Evolutionary conservation across 345 rosid species (phyloP).

Genomic region (Salix dunnii): DNA sequence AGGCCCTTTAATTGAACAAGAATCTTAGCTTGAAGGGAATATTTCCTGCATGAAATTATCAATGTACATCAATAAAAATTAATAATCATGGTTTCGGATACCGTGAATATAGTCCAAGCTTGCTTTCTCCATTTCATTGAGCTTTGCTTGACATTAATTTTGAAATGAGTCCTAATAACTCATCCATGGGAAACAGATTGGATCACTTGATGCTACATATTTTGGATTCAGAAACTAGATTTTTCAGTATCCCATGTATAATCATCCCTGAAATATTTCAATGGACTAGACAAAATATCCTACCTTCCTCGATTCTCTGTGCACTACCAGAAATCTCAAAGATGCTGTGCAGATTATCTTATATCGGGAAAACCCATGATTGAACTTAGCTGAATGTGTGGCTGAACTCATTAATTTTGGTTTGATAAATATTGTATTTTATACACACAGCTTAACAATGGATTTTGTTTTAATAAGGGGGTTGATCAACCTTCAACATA

Average conservation of each 20-base stretch:
- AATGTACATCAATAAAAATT: not conserved
- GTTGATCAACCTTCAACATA: no score
- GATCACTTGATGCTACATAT: not conserved
- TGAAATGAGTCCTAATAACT: not conserved
- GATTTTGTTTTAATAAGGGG: no score
- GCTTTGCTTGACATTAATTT: not conserved
- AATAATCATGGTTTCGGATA: not conserved
- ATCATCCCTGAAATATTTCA: not conserved
- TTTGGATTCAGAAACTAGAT: not conserved
- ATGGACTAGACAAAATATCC: not conserved
- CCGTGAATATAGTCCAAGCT: not conserved
- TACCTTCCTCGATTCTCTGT: not conserved
- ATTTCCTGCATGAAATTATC: not conserved
- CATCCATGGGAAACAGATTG: not conserved
- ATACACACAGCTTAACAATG: no score
- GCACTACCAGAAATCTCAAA: not conserved
- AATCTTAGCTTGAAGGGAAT: not conserved
- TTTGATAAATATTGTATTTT: no score
- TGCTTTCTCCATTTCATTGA: not conserved
- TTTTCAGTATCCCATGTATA: not conserved
- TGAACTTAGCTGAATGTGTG: not conserved
- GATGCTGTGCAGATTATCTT: not conserved
- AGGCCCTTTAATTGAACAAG: not conserved
- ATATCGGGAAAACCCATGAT: not conserved
- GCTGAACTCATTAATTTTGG: not conserved